Base-by-base conservation (phyloP, 2,329 filamentous ascomycete species). In the Calonectria henricotiae region DNA sequence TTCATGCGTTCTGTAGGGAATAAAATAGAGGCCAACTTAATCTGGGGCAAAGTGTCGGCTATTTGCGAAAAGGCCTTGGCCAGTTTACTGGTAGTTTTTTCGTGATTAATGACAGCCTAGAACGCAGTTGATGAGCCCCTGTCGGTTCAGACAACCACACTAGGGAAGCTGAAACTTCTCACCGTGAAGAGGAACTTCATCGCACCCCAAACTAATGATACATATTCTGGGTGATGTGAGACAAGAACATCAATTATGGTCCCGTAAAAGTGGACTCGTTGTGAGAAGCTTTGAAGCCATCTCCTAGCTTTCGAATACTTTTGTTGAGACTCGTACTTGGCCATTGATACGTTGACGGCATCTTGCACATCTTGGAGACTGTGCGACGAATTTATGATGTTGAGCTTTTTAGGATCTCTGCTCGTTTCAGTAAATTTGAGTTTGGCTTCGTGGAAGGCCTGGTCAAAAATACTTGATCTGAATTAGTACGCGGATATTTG, bases 131-230 rank as follows among this genome's bases (percentile, higher is more conserved):
- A 3, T 37, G 12, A 37, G 35, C 35, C 35, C 5, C 9, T 13
- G 35, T 11, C 2, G 1, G 12, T 37, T 37, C 12, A 9, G 9
- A 5, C 35, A 11, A 37, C 5, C 9, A 37, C 9, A 3, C 35
- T 7, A 37, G 11, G 5, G 35, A 6, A 11, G 9, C 35, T 37
- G 7, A 1, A 30, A 30, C 25, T 30, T 30, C 23, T 23, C 35
- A 55, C 62, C 25, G 35, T 20, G 9, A 65, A 44, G 2, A 55
- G 32, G 17, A 63, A 63, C 6, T 63, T 63, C 61, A 63, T 63
- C 9, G 32, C 32, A 2, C 61, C 61, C 44, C 61, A 63, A 9
- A 49, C 44, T 3, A 63, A 23, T 13, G 44, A 49, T 1, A 63
- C 61, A 30, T 63, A 51, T 27, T 63, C 61, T 1, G 61, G 44